A percentile compares a stretch with the other conserved stretches of the same genome.
Conservation (phyloP, 768 basidiomycete genomes). For the Auriscalpium orientale region DNA sequence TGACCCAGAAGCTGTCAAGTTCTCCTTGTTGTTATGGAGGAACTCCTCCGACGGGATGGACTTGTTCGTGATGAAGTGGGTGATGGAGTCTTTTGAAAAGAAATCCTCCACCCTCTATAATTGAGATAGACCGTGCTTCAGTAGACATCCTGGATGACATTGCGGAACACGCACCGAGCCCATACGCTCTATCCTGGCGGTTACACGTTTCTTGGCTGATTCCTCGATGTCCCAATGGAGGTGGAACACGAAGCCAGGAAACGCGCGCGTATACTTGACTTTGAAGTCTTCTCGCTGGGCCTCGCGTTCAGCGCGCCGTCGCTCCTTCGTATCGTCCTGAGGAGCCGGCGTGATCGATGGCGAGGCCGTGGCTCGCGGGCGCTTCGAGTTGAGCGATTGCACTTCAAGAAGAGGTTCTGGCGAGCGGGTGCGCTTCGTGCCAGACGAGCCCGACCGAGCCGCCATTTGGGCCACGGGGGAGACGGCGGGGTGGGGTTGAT, state of each 20-base stretch:
- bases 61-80: slow-evolving; percentile 78
- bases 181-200: slow-evolving; percentile 52
- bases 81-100: slow-evolving; percentile 71
- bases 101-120: slow-evolving; percentile 76
- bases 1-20: slow-evolving; percentile 29
- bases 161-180: slow-evolving; percentile 59
- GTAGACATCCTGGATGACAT: neutral
- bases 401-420: slow-evolving; percentile 11
- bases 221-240: slow-evolving; percentile 56
- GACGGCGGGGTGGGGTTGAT: slow-evolving; percentile 8
- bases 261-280: slow-evolving; percentile 35
- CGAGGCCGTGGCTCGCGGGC: slow-evolving; percentile 5
- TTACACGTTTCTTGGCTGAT: slow-evolving; percentile 34
- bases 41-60: slow-evolving; percentile 27
- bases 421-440: slow-evolving; percentile 12
- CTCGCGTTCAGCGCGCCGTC: slow-evolving; percentile 14
- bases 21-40: slow-evolving; percentile 54
- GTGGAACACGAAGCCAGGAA: slow-evolving; percentile 69
- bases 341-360: slow-evolving; percentile 1
- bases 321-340: slow-evolving; percentile 14
- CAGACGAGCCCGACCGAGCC: slow-evolving; percentile 7
- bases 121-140: slow-evolving; percentile 1
- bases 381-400: slow-evolving; percentile 12
- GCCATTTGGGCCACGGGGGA: slow-evolving; percentile 7
- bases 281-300: slow-evolving; percentile 13